These are phyloP conservation scores for Euphorbia tirucalli DNA, from an alignment of 345 rosid genomes.

Conservation along the genomic window DNA sequence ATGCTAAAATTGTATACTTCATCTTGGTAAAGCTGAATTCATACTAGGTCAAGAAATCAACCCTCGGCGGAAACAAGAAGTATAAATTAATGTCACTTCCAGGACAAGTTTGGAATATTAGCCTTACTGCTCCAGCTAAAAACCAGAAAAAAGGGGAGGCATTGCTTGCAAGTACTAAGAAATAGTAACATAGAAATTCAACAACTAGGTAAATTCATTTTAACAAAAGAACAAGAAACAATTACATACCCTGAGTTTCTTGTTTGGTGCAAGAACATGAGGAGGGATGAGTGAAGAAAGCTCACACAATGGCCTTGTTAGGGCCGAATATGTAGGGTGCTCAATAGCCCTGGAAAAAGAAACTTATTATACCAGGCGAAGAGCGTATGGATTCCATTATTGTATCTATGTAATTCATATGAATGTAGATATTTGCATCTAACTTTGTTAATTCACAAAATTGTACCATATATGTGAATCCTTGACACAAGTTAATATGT, in stretches of 20 bases:
- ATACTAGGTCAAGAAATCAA: background rate
- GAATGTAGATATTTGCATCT: background rate
- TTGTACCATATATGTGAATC: constrained; percentile 96
- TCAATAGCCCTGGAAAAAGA: constrained; percentile 82
- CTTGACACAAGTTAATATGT: constrained; percentile 90
- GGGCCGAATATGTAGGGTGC: constrained; percentile 95
- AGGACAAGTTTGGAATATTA: background rate
- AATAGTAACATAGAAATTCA: background rate
- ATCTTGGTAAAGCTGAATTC: background rate
- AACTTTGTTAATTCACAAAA: background rate
- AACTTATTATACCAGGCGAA: background rate
- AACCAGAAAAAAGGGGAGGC: background rate
- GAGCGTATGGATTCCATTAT: background rate
- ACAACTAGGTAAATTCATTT: background rate
- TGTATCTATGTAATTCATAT: background rate
- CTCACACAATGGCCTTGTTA: constrained; percentile 96
- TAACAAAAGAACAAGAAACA: constrained; percentile 14
- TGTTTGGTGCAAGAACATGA: constrained; percentile 77
- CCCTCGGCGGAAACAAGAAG: background rate
- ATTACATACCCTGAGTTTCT: constrained; percentile 82
- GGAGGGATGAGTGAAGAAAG: constrained; percentile 92
- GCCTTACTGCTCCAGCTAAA: background rate
- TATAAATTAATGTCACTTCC: constrained; percentile 1
- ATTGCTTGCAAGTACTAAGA: background rate
- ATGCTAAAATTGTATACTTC: background rate